Evolutionary conservation across 2,329 filamentous ascomycete species (phyloP), one percentile per base, ranked within the genome.

Genomic region (Thyridium curvatum): DNA sequence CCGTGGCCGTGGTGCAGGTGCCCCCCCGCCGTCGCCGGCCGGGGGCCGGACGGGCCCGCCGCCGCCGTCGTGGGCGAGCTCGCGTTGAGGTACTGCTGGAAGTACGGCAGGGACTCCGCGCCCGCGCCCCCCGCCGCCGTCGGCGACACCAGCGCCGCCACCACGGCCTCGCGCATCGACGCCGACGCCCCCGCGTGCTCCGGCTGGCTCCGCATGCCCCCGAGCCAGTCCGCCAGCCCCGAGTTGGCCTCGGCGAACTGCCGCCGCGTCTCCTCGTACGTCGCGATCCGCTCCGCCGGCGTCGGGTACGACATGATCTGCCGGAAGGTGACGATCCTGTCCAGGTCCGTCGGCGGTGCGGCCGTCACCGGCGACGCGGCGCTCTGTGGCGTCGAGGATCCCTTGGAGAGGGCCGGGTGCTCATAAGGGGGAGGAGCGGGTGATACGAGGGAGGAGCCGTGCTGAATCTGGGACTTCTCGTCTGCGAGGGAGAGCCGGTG

Each of bases 281-380:
- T 82, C 32, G 72, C 68, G 43, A 93, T 85, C 15, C 89, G 79
- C 47, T 93, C 82, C 12, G 71, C 59, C 0, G 80, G 60, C 2
- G 75, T 77, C 13, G 75, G 70, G 36, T 93, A 70, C 8, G 76
- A 78, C 51, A 88, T 71, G 44, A 96, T 94, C 41, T 94, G 84
- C 37, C 81, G 77, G 61, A 94, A 90, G 2, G 74, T 67, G 46
- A 74, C 70, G 30, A 76, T 64, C 34, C 66, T 72, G 32, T 49
- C 37, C 4, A 30, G n/a, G n/a, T 17, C 33, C 32, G 12, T 35
- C 15, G 34, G 40, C 30, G 15, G 41, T 18, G 16, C 10, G 42
- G 36, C 47, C 14, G 6, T n/a, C 30, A 30, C 35, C 18, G 31
- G 30, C 29, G 35, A 33, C 34, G 32, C 6, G 6, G 21, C 6